Evolutionary conservation across 2,329 filamentous ascomycete species (phyloP).

Genomic region (Mycogone perniciosa): DNA sequence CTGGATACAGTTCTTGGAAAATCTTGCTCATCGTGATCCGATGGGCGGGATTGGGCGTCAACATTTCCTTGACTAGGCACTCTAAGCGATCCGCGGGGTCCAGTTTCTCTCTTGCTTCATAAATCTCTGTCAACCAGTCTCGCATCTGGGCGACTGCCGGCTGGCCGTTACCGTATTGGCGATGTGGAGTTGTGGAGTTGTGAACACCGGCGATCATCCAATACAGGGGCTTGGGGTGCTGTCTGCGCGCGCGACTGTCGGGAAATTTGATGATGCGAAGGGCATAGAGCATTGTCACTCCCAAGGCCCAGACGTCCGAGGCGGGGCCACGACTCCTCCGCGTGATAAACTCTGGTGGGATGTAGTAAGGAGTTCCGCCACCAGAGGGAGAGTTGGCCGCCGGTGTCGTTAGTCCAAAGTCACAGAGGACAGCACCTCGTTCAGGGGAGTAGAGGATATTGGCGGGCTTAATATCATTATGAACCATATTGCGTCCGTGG

Average conservation of each 20-base stretch:
- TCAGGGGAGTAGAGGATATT: constrained; percentile 56
- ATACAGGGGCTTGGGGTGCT: constrained; percentile 46
- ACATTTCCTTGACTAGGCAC: constrained; percentile 47
- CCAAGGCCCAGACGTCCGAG: constrained; percentile 55
- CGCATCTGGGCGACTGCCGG: constrained; percentile 48
- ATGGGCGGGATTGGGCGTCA: constrained; percentile 43
- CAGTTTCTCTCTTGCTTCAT: constrained; percentile 40
- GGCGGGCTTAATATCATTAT: constrained; percentile 58
- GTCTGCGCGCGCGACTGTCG: constrained; percentile 42
- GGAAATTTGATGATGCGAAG: constrained; percentile 50
- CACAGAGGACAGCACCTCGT: constrained; percentile 53
- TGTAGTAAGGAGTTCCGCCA: constrained; percentile 56
- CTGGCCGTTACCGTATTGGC: constrained; percentile 32
- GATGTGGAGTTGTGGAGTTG: constrained; percentile 26
- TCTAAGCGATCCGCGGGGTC: constrained; percentile 44
- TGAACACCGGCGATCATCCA: constrained; percentile 55
- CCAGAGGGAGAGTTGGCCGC: constrained; percentile 40
- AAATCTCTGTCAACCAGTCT: constrained; percentile 49
- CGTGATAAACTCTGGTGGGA: constrained; percentile 55
- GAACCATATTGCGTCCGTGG: constrained; percentile 46
- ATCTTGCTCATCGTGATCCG: constrained; percentile 50
- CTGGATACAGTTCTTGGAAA: constrained; percentile 36
- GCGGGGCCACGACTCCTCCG: constrained; percentile 46
- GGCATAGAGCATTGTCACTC: constrained; percentile 55
- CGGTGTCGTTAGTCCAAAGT: constrained; percentile 51